Conservation (phyloP, 1,284 basidiomycete genomes). For the Tylopilus sp. region DNA sequence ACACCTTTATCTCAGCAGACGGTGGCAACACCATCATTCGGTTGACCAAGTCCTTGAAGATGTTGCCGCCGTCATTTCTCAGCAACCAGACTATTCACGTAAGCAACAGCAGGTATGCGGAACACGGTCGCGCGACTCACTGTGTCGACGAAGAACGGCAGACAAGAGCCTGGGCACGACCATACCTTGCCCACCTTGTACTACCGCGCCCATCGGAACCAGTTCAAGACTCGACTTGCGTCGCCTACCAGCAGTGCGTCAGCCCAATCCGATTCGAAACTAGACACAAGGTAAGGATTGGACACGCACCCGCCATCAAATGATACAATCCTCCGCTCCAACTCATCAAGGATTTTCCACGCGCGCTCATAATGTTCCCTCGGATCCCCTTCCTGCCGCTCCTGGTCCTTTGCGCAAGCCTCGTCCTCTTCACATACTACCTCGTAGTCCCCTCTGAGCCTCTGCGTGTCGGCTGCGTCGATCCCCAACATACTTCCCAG, state of each 20-base stretch:
- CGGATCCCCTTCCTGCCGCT: slow-evolving; percentile 45
- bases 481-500: slow-evolving; percentile 45
- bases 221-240: slow-evolving; percentile 40
- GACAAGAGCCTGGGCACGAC: slow-evolving; percentile 68
- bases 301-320: slow-evolving; percentile 50
- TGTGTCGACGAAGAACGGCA: slow-evolving; percentile 67
- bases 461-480: slow-evolving; percentile 60
- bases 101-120: background rate
- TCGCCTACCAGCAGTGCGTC: slow-evolving; percentile 31
- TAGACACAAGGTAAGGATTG: background rate
- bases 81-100: slow-evolving; percentile 64
- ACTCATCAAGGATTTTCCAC: slow-evolving; percentile 51
- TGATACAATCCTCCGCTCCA: slow-evolving; percentile 52
- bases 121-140: slow-evolving; percentile 42
- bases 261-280: slow-evolving; percentile 1
- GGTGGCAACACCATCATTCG: slow-evolving; percentile 57
- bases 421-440: slow-evolving; percentile 43
- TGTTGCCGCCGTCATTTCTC: slow-evolving; percentile 56
- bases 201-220: slow-evolving; percentile 27
- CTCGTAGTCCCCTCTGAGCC: slow-evolving; percentile 60
- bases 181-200: slow-evolving; percentile 44
- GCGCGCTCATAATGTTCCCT: slow-evolving; percentile 52
- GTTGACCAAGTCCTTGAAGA: slow-evolving; percentile 55
- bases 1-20: slow-evolving; percentile 56
- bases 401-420: slow-evolving; percentile 36